Conservation (phyloP, 129 eudicot species). For the Smallanthus sonchifolius region DNA sequence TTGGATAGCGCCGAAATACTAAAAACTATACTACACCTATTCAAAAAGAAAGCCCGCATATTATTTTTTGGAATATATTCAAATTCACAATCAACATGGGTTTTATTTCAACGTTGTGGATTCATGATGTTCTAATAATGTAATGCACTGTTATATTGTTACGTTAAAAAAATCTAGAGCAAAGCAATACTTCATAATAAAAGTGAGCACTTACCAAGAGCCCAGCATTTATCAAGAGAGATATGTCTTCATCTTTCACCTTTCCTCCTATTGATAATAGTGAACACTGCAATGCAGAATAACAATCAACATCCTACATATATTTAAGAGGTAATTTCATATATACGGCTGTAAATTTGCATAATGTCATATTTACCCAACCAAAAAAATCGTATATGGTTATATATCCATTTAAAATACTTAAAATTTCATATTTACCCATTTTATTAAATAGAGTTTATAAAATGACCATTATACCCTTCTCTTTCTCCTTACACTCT, state of each 20-base stretch:
- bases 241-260: conserved; percentile 86
- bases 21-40: neutral
- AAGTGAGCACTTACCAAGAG: conserved; percentile 60
- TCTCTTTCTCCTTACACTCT: no score
- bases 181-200: neutral
- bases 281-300: conserved; percentile 50
- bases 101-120: neutral
- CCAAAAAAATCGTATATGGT: no score
- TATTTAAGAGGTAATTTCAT: neutral
- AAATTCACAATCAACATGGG: neutral
- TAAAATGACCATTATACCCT: no score
- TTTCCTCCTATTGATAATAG: conserved; percentile 84
- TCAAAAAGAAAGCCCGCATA: conserved; percentile 1
- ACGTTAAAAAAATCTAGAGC: neutral
- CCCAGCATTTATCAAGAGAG: conserved; percentile 89
- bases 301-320: conserved; percentile 1
- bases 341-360: no score
- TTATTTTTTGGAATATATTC: neutral
- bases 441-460: no score
- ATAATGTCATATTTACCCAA: no score
- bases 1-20: neutral
- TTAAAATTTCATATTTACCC: no score
- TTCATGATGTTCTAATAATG: neutral
- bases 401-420: no score
- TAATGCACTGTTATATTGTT: neutral